Percentiles rank a stretch among this genome's conserved stretches.
phyloP scores from a whole-genome alignment of 2,329 filamentous ascomycete species.

The Ophiostoma sp. region DNA sequence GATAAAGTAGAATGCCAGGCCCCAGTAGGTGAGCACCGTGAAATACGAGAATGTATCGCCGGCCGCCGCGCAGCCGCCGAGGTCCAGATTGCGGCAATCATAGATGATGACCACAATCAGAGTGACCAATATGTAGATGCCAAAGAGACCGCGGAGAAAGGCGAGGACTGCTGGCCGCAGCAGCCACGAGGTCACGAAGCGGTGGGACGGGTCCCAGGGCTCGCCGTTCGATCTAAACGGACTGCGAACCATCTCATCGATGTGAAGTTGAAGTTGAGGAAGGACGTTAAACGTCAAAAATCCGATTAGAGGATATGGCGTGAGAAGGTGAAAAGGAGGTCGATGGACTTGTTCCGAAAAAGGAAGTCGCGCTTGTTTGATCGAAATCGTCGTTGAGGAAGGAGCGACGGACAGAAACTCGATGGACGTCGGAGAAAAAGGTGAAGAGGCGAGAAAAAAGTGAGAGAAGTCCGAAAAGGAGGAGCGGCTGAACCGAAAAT shows the following conservation, averaged over 20 bases:
- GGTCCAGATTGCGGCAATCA: constrained; percentile 53
- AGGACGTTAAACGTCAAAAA: constrained; percentile 23
- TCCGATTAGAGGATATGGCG: neutral
- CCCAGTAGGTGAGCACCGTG: constrained; percentile 80
- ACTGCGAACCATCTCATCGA: neutral
- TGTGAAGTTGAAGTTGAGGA: neutral
- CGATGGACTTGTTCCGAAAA: neutral
- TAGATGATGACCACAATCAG: constrained; percentile 70
- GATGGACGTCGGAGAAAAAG: constrained; percentile 25
- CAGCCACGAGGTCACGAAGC: constrained; percentile 80
- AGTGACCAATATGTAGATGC: constrained; percentile 68
- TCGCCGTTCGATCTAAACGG: constrained; percentile 44
- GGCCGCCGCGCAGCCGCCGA: constrained; percentile 48
- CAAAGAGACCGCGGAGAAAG: constrained; percentile 54
- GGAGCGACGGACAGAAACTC: neutral
- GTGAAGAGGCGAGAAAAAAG: constrained; percentile 1
- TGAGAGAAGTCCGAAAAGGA: neutral
- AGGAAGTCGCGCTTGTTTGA: neutral
- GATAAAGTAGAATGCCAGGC: constrained; percentile 75
- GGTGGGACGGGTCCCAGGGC: constrained; percentile 58
- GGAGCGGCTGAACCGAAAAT: constrained; percentile 2
- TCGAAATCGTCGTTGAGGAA: neutral
- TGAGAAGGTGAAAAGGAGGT: neutral
- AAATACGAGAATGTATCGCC: constrained; percentile 74
- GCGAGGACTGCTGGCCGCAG: constrained; percentile 66